Evolutionary conservation across 176 grass and related monocot species (phyloP).

Genomic region (Musa itinerans): DNA sequence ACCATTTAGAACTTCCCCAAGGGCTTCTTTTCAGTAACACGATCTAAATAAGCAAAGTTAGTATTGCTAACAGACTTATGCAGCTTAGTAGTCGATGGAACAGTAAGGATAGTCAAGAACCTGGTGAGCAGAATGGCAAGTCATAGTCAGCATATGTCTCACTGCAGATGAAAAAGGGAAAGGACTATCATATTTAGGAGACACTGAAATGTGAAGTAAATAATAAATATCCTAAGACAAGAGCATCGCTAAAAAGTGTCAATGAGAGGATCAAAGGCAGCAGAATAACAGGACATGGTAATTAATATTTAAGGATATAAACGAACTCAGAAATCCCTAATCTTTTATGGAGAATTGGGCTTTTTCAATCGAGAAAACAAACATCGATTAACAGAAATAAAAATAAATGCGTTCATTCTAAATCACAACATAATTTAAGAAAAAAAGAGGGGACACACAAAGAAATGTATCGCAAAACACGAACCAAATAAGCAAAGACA

Average conservation of each 20-base stretch:
- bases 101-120: neutral
- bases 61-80: neutral
- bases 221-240: neutral
- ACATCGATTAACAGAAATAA: no score
- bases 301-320: no score
- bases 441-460: no score
- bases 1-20: constrained; percentile 18
- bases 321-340: no score
- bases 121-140: constrained; percentile 15
- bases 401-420: no score
- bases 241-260: neutral
- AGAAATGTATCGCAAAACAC: no score
- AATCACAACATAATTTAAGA: no score
- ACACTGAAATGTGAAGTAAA: neutral
- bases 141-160: constrained; percentile 11
- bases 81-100: neutral
- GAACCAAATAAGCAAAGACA: no score
- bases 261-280: no score
- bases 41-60: neutral
- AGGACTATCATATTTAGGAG: neutral
- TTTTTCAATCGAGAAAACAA: no score
- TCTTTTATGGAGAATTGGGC: no score
- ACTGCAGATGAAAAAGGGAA: neutral
- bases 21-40: constrained; percentile 11
- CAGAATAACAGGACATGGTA: no score